These are phyloP conservation scores for Oleoguttula mirabilis DNA, from an alignment of 495 filamentous ascomycete genomes.

Conservation along the genomic window DNA sequence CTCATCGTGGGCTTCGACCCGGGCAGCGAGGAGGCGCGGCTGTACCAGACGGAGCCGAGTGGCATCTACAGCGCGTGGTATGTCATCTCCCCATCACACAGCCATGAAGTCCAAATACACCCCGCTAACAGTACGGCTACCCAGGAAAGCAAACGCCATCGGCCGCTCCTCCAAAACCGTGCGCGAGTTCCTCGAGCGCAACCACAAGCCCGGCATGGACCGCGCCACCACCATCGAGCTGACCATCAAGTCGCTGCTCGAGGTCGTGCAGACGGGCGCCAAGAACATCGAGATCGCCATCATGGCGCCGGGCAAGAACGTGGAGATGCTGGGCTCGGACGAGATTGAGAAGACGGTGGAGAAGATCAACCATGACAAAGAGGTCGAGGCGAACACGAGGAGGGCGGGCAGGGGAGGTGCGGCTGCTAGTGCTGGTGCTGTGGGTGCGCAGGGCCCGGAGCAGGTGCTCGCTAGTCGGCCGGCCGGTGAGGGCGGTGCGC, in stretches of 20 bases:
- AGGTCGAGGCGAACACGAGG: slow-evolving; percentile 95
- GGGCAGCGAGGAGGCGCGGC: slow-evolving; percentile 66
- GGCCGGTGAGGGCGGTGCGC: slow-evolving; percentile 17
- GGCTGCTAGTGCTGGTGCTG: slow-evolving; percentile 1
- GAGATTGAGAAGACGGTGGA: slow-evolving; percentile 95
- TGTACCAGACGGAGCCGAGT: slow-evolving; percentile 96
- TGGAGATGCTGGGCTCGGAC: slow-evolving; percentile 92
- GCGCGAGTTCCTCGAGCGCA: slow-evolving; percentile 91
- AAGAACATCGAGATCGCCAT: slow-evolving; percentile 99
- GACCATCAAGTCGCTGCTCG: slow-evolving; percentile 91
- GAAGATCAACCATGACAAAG: slow-evolving; percentile 97
- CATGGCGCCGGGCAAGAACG: slow-evolving; percentile 83
- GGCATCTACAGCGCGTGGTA: slow-evolving; percentile 98
- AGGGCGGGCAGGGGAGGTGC: slow-evolving; percentile 36
- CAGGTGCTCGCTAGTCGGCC: slow-evolving; percentile 15
- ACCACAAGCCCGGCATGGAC: slow-evolving; percentile 96
- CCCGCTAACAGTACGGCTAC: slow-evolving; percentile 7
- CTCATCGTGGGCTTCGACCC: slow-evolving; percentile 95
- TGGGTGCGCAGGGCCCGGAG: slow-evolving; percentile 16
- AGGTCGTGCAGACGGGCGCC: slow-evolving; percentile 95
- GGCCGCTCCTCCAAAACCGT: slow-evolving; percentile 97
- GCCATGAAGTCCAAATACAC: too few species aligned
- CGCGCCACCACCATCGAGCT: slow-evolving; percentile 92
- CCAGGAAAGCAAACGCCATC: slow-evolving; percentile 98
- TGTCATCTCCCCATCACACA: slow-evolving; percentile 23